phyloP scores from a whole-genome alignment of 179 eudicot species.

The Heliamphora pulchella region DNA sequence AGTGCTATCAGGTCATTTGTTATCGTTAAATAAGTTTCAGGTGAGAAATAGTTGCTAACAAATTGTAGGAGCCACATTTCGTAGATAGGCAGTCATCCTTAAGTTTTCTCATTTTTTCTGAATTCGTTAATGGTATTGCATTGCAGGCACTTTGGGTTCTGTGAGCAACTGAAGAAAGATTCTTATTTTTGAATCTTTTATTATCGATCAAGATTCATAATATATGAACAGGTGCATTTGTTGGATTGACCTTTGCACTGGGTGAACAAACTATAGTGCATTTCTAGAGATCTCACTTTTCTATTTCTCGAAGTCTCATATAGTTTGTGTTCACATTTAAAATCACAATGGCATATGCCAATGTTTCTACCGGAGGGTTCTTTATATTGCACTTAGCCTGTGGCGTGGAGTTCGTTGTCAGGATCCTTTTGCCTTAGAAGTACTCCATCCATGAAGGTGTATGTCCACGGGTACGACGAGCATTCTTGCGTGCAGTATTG shows the following conservation, averaged over 20 bases:
- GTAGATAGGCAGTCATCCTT: slow-evolving; percentile 10
- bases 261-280: slow-evolving; percentile 13
- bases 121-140: slow-evolving; percentile 18
- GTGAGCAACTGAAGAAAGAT: slow-evolving; percentile 19
- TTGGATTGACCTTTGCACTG: not conserved
- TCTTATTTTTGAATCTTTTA: slow-evolving; percentile 11
- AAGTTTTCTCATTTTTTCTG: slow-evolving; percentile 5
- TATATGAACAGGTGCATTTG: slow-evolving; percentile 12
- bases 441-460: not conserved
- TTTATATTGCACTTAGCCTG: slow-evolving; percentile 9
- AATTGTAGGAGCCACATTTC: slow-evolving; percentile 9
- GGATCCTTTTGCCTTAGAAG: slow-evolving; percentile 7
- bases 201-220: slow-evolving; percentile 13
- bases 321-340: not conserved
- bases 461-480: not conserved
- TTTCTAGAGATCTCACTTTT: slow-evolving; percentile 5
- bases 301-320: not conserved
- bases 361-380: slow-evolving; percentile 5
- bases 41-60: not conserved
- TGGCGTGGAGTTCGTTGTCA: slow-evolving; percentile 6
- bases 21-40: not conserved
- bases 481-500: not conserved
- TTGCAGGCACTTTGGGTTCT: slow-evolving; percentile 23
- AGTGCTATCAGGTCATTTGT: not conserved
- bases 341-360: slow-evolving; percentile 1